A percentile compares a stretch with the other conserved stretches of the same genome.
These are phyloP conservation scores for Populus deltoides DNA, from an alignment of 345 rosid genomes.

Conservation along the genomic window DNA sequence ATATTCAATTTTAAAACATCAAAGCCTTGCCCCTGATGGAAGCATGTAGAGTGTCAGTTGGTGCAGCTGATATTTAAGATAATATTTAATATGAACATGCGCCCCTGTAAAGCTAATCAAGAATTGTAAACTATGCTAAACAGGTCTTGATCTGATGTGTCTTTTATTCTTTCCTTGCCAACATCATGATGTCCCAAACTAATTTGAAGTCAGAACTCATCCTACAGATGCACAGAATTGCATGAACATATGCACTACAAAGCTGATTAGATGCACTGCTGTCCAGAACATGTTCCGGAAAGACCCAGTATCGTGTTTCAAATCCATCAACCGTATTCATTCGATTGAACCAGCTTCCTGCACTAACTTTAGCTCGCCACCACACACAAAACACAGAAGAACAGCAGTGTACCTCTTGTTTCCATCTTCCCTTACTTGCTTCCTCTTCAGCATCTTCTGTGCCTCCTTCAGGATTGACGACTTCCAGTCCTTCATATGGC, in stretches of 20 bases:
- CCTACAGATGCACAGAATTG: background rate
- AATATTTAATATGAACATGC: background rate
- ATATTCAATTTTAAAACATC: background rate
- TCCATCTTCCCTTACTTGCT: slow-evolving; percentile 94
- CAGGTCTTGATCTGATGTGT: too few relatives aligned
- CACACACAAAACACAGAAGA: background rate
- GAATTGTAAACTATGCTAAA: background rate
- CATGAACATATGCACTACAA: too few relatives aligned
- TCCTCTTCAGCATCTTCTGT: slow-evolving; percentile 91
- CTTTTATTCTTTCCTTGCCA: too few relatives aligned
- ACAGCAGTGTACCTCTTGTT: slow-evolving; percentile 53
- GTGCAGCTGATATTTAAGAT: background rate
- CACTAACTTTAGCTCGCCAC: background rate
- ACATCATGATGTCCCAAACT: too few relatives aligned
- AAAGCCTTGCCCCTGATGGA: background rate
- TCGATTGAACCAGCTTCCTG: background rate
- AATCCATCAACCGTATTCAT: too few relatives aligned
- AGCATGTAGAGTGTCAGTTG: background rate
- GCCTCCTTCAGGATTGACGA: slow-evolving; percentile 91
- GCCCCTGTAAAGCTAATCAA: background rate
- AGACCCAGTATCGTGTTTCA: background rate
- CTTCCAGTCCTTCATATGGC: slow-evolving; percentile 82
- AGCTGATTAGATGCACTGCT: too few relatives aligned
- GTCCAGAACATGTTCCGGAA: background rate
- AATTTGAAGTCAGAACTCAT: background rate